A percentile compares a stretch with the other conserved stretches of the same genome.
phyloP scores from a whole-genome alignment of 2,329 filamentous ascomycete genomes.

The Colletotrichum caudatum region DNA sequence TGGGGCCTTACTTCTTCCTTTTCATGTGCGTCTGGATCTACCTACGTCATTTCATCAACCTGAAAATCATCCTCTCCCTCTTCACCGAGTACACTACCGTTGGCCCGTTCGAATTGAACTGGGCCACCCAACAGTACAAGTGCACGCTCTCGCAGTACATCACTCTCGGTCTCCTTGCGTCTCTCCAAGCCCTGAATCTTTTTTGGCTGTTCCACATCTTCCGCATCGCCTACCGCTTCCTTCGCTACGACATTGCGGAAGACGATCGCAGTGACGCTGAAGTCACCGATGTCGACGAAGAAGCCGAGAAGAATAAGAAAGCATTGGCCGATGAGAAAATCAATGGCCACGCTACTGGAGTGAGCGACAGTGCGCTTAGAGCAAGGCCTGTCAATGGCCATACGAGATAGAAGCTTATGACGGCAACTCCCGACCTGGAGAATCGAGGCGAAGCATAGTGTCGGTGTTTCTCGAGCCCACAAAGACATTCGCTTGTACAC shows the following conservation, averaged over 20 bases:
- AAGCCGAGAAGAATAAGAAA: slow-evolving; percentile 45
- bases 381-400: slow-evolving; percentile 31
- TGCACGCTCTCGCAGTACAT: slow-evolving; percentile 77
- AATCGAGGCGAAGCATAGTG: slow-evolving; percentile 11
- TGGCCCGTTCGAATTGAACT: slow-evolving; percentile 81
- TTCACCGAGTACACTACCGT: slow-evolving; percentile 81
- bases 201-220: slow-evolving; percentile 87
- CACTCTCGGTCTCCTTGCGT: slow-evolving; percentile 71
- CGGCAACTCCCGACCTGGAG: background rate
- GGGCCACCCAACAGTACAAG: slow-evolving; percentile 83
- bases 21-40: slow-evolving; percentile 92
- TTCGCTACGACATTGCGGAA: slow-evolving; percentile 69
- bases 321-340: slow-evolving; percentile 18
- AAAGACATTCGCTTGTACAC: slow-evolving; percentile 22
- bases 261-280: slow-evolving; percentile 80
- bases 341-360: slow-evolving; percentile 39
- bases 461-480: slow-evolving; percentile 2
- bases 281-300: slow-evolving; percentile 66
- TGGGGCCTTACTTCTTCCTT: slow-evolving; percentile 84
- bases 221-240: slow-evolving; percentile 78
- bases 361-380: slow-evolving; percentile 20
- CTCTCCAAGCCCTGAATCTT: slow-evolving; percentile 80
- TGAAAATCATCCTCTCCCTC: slow-evolving; percentile 80
- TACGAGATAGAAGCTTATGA: slow-evolving; percentile 6
- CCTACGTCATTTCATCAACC: slow-evolving; percentile 86